These are phyloP conservation scores for Sordariomycetes sp. DNA, from an alignment of 2,329 filamentous ascomycete genomes.

Conservation along the genomic window DNA sequence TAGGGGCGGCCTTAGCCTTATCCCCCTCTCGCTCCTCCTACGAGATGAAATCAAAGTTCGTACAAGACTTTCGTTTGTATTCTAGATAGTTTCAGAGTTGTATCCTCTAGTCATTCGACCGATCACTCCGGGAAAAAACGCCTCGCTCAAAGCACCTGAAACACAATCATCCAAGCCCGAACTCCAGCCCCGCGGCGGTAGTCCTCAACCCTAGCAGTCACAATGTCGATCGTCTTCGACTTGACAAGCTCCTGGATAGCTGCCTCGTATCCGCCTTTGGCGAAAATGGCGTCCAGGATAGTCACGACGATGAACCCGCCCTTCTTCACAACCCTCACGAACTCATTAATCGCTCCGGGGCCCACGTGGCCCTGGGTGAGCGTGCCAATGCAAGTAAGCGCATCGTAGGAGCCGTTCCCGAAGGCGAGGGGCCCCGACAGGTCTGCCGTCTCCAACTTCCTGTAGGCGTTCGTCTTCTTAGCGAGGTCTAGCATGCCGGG, in stretches of 20 bases:
- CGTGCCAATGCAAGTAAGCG: slow-evolving; percentile 29
- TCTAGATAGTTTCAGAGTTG: neutral
- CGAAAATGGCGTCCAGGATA: slow-evolving; percentile 34
- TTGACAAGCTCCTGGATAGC: slow-evolving; percentile 23
- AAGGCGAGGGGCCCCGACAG: slow-evolving; percentile 27
- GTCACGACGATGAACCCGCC: slow-evolving; percentile 36
- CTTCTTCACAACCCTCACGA: slow-evolving; percentile 31
- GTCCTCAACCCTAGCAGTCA: slow-evolving; percentile 16
- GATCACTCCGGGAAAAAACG: neutral
- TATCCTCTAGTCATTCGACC: neutral
- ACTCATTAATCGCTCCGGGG: slow-evolving; percentile 31
- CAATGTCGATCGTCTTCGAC: slow-evolving; percentile 14
- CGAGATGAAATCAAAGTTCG: neutral
- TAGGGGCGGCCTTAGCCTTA: neutral
- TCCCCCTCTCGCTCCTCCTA: neutral
- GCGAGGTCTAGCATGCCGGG: slow-evolving; percentile 40
- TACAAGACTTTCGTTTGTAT: neutral
- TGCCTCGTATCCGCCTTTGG: slow-evolving; percentile 28
- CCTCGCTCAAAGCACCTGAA: slow-evolving; percentile 10
- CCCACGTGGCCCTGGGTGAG: slow-evolving; percentile 42
- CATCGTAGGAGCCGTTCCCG: slow-evolving; percentile 29
- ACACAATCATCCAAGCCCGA: slow-evolving; percentile 16
- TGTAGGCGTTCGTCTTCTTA: slow-evolving; percentile 30
- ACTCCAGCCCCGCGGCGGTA: slow-evolving; percentile 17
- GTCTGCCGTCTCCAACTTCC: slow-evolving; percentile 27